These are phyloP conservation scores for Sporothrix curviconia DNA, from an alignment of 2,329 filamentous ascomycete species.

Conservation along the genomic window DNA sequence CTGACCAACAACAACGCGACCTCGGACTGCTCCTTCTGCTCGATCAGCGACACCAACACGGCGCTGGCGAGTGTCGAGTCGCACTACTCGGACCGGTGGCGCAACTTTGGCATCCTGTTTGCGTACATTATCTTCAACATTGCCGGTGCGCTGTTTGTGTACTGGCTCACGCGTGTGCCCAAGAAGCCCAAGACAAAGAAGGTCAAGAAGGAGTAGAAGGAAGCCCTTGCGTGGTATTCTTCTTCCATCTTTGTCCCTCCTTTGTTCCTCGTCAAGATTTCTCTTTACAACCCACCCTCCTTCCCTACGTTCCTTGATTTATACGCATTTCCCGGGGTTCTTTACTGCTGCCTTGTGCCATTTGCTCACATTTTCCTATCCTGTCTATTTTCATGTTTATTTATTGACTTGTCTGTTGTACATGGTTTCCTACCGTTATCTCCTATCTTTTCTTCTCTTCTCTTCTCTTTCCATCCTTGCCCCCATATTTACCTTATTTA, in stretches of 20 bases:
- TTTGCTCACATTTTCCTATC: not conserved
- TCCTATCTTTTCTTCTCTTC: not conserved
- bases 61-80: slow-evolving; percentile 44
- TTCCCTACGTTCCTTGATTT: not conserved
- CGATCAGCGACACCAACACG: slow-evolving; percentile 43
- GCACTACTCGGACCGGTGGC: slow-evolving; percentile 55
- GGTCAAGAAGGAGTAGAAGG: slow-evolving; percentile 21
- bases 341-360: not conserved
- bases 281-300: too few species aligned
- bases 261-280: too few species aligned
- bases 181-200: slow-evolving; percentile 19
- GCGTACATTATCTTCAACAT: slow-evolving; percentile 49
- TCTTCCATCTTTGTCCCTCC: not conserved
- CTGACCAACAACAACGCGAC: slow-evolving; percentile 45
- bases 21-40: slow-evolving; percentile 49
- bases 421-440: not conserved
- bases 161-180: slow-evolving; percentile 23
- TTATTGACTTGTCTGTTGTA: not conserved
- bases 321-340: not conserved
- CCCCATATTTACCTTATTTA: not conserved
- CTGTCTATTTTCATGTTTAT: not conserved
- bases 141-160: slow-evolving; percentile 34
- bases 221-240: not conserved
- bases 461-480: not conserved
- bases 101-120: slow-evolving; percentile 58